Evolutionary conservation across 768 basidiomycete genomes (phyloP).

Genomic region (Xerocomus potaroensis): DNA sequence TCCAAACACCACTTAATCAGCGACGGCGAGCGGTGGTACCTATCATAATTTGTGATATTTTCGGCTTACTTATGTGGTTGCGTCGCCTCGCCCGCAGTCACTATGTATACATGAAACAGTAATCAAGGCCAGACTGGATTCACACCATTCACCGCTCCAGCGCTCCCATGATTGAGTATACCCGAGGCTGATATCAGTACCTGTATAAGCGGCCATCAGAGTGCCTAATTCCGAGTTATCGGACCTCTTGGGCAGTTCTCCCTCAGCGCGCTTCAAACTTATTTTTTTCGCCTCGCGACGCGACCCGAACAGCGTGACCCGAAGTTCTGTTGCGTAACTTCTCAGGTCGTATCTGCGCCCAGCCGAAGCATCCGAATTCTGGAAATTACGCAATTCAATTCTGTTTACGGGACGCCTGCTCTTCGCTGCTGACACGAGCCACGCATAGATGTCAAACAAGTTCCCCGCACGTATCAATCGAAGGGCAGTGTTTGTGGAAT

Average conservation of each 20-base stretch:
- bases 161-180: too few relatives aligned
- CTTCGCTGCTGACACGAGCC: neutral
- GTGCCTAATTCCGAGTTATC: neutral
- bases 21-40: neutral
- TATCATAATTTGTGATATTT: too few relatives aligned
- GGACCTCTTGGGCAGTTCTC: neutral
- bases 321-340: neutral
- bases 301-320: neutral
- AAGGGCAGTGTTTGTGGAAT: too few relatives aligned
- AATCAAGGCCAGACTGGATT: too few relatives aligned
- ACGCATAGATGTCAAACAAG: neutral
- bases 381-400: neutral
- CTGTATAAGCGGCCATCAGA: neutral
- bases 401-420: neutral
- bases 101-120: too few relatives aligned
- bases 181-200: too few relatives aligned
- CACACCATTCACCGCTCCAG: too few relatives aligned
- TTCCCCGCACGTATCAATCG: too few relatives aligned
- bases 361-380: neutral
- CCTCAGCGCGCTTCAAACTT: neutral
- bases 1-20: slow-evolving; percentile 4
- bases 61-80: too few relatives aligned
- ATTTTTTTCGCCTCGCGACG: neutral
- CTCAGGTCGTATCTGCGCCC: neutral
- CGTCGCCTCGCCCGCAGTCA: too few relatives aligned